phyloP scores from a whole-genome alignment of 371 early-diverging fungal species.

The Dichotomocladium elegans region DNA sequence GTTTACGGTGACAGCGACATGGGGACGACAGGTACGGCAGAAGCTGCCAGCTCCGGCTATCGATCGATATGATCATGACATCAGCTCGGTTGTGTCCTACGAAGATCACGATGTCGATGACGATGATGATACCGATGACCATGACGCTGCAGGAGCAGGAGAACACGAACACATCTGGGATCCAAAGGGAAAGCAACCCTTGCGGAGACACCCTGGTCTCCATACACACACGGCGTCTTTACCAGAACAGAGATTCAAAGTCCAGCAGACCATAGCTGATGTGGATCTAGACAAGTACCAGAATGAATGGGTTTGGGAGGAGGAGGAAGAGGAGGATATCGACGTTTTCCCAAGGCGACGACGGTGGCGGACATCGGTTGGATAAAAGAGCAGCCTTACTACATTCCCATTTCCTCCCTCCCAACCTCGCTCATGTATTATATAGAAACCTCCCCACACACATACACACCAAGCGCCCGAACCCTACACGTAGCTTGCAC shows the following conservation, averaged over 20 bases:
- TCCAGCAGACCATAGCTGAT: neutral
- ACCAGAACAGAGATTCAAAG: neutral
- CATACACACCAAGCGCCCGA: no score
- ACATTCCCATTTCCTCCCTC: no score
- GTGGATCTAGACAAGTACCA: neutral
- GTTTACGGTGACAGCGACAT: constrained; percentile 26
- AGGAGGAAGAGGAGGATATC: constrained; percentile 1
- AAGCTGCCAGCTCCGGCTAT: neutral
- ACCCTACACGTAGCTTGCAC: no score
- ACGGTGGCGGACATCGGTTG: no score
- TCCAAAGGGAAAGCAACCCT: neutral
- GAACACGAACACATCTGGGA: neutral
- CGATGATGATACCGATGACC: neutral
- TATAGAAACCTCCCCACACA: no score
- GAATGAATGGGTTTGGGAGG: constrained; percentile 9
- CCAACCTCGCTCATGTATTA: no score
- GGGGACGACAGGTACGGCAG: constrained; percentile 18
- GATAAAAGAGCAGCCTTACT: no score
- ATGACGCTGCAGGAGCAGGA: neutral
- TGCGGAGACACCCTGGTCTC: neutral
- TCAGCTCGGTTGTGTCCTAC: no score
- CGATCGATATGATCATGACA: neutral
- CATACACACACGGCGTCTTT: neutral
- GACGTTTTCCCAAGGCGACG: neutral
- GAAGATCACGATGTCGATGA: neutral